Base-by-base conservation (phyloP, 2,329 filamentous ascomycete species). In the Clonostachys rosea region DNA sequence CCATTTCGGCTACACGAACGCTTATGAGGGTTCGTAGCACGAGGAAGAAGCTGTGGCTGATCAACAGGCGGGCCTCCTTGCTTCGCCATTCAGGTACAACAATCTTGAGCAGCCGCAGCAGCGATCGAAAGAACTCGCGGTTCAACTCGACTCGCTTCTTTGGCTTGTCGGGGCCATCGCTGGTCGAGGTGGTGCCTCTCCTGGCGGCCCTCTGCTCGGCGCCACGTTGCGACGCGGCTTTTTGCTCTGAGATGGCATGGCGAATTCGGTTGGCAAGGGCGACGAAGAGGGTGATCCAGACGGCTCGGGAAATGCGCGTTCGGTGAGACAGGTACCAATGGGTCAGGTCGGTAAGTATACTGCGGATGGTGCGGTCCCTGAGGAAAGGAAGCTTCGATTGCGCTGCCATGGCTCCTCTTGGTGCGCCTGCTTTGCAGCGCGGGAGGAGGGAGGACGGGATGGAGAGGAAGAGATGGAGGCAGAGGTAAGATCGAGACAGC, bases 1-100 rank as follows among this genome's bases (percentile, higher is more conserved):
- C 94, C 75, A 99, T 84, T 65, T 96, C 91, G 3, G 94, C 94
- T 18, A 99, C 94, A 66, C 96, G 95, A 58, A 99, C 66, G 68
- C 91, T 96, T 57, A 99, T 91, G 60, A 99, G 71, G 2, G 94
- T 97, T 57, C 94, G 75, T 50, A 96, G 66, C 17, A 99, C 87
- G 55, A 99, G 71, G 64, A 99, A 99, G 58, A 97, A 83, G 61
- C 87, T 96, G 65, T 99, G 94, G 68, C 89, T 95, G 56, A 92
- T 76, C 49, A 99, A 72, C 57, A 99, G 71, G 53, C 91, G 74
- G 34, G 92, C 75, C 73, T 99, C 94, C 64, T 91, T 91, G 67
- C 87, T 95, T 61, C 81, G 79, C 86, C 89, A 95, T 42, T 91
- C 87, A 0, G 94, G 94, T 52, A 99, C 85, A 43, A 95, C 91